phyloP scores from a whole-genome alignment of 371 early-diverging fungal species.

The Haplosporangium sp. region DNA sequence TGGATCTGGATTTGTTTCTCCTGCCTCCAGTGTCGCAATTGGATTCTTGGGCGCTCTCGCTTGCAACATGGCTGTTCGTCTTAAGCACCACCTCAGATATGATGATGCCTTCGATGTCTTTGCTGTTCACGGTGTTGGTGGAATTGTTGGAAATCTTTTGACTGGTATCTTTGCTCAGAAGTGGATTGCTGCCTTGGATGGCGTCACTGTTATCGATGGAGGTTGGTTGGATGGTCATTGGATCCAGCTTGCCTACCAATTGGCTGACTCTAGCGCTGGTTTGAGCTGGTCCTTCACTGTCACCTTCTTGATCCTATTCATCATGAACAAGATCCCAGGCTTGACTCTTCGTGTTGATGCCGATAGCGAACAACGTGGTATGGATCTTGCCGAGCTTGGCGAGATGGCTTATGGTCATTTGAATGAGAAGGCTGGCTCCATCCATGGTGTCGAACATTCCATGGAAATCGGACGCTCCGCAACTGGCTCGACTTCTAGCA shows the following conservation, averaged over 20 bases:
- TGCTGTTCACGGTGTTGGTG: slow-evolving; percentile 91
- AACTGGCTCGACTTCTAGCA: slow-evolving; percentile 20
- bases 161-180: slow-evolving; percentile 92
- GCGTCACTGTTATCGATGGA: slow-evolving; percentile 71
- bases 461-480: slow-evolving; percentile 40
- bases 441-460: slow-evolving; percentile 29
- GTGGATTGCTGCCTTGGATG: slow-evolving; percentile 81
- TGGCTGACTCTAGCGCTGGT: slow-evolving; percentile 81
- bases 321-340: slow-evolving; percentile 86
- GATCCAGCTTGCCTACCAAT: slow-evolving; percentile 84
- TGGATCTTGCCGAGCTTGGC: slow-evolving; percentile 85
- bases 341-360: slow-evolving; percentile 79
- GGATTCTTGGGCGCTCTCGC: slow-evolving; percentile 79
- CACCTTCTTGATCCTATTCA: slow-evolving; percentile 77
- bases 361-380: slow-evolving; percentile 77
- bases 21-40: slow-evolving; percentile 85
- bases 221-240: slow-evolving; percentile 90
- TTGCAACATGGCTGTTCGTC: slow-evolving; percentile 82
- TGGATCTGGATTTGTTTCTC: slow-evolving; percentile 88
- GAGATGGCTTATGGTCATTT: slow-evolving; percentile 69
- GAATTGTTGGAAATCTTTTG: slow-evolving; percentile 85
- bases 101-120: slow-evolving; percentile 93
- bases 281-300: slow-evolving; percentile 84
- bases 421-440: slow-evolving; percentile 24
- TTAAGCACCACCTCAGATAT: slow-evolving; percentile 84